phyloP scores from a whole-genome alignment of 106 monocot genomes.

The Dendrobium chrysotoxum region DNA sequence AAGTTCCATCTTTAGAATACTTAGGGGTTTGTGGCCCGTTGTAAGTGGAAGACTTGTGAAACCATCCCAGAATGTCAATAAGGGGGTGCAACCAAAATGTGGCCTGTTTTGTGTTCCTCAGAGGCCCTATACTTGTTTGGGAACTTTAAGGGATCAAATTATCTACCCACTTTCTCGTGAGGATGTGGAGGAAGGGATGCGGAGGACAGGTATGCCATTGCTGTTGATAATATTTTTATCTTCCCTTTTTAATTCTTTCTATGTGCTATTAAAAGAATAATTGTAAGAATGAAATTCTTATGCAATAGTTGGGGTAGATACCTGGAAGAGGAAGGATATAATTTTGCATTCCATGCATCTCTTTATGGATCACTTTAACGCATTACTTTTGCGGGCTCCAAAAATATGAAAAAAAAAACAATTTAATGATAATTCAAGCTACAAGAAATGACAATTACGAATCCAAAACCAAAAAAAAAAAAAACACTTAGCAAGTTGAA shows the following conservation, averaged over 20 bases:
- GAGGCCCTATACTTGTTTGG: constrained; percentile 87
- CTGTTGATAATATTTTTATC: not conserved
- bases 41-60: constrained; percentile 60
- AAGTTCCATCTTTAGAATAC: constrained; percentile 92
- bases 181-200: constrained; percentile 65
- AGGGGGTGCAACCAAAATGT: constrained; percentile 19
- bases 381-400: not conserved
- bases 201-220: constrained; percentile 34
- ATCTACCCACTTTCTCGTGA: constrained; percentile 92
- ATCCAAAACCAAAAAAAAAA: not conserved
- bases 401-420: not conserved
- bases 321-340: not conserved
- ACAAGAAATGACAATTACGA: not conserved
- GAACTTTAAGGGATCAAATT: constrained; percentile 96
- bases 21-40: constrained; percentile 84
- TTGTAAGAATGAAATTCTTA: not conserved
- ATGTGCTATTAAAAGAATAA: not conserved
- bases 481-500: not conserved
- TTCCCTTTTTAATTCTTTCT: not conserved
- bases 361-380: not conserved
- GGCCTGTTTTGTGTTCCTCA: constrained; percentile 81
- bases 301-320: not conserved
- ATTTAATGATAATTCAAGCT: not conserved
- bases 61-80: constrained; percentile 35
- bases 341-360: not conserved